Evolutionary conservation across 2,329 filamentous ascomycete species (phyloP), one percentile per base, ranked within the genome.

Genomic region (Xylaria sp.): DNA sequence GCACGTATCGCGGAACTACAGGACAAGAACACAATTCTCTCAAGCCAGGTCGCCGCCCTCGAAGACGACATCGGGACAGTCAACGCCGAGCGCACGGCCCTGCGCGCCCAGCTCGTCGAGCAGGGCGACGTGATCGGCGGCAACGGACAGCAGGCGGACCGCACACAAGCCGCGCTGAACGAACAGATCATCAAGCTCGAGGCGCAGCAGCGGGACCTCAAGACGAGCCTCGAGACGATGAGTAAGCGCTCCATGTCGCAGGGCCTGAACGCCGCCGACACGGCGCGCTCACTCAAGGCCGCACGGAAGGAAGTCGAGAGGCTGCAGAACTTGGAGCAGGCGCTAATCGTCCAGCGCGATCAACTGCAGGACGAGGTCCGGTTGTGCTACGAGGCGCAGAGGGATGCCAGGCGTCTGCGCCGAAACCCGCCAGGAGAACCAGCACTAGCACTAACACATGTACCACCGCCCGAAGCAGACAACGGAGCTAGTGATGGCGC

Each of bases 331-430:
- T 4, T 50, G 5, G 14, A 58, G 1, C 2, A 53, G 11, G 7
- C 33, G 19, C 7, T 59, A 37, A 57, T 21, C 15, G 37, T 42
- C 7, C 11, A 59, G 50, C 54, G 56, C 43, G 49, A 65, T 11
- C 38, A 38, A 14, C 43, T 59, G 28, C n/a, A 51, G 17, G 61
- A 64, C 7, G 12, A 37, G 43, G 12, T 57, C 15, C 14, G 4
- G 2, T 3, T 15, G 11, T 47, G 8, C 17, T 5, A 3, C 1
- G 54, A 31, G 12, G 38, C 15, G 5, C 37, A 52, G 35, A 7
- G n/a, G 11, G 28, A 35, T 3, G 31, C 17, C 11, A 37, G 49
- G 17, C 33, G 8, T 14, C 14, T 45, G 31, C 40, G 38, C n/a
- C n/a, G n/a, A n/a, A n/a, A n/a, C n/a, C n/a, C n/a, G n/a, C n/a